Conservation (phyloP, 164 flowering plant species). For the Liriodendron chinense region DNA sequence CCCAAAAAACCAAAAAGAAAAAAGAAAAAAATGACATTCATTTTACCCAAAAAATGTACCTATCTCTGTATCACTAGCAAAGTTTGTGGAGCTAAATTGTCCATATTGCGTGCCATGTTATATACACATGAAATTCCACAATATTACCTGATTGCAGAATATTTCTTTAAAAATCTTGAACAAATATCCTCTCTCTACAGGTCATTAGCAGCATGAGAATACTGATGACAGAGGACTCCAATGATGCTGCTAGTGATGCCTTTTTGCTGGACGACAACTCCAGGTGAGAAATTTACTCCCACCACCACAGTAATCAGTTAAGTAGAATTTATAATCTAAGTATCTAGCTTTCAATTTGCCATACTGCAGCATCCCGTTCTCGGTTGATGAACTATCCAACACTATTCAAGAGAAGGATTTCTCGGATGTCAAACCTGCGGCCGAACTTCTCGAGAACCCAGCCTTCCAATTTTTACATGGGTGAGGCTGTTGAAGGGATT, state of each 20-base stretch:
- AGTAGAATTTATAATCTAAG: background rate
- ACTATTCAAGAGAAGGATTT: constrained; percentile 56
- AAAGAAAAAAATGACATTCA: too few relatives aligned
- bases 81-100: too few relatives aligned
- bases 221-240: constrained; percentile 64
- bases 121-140: background rate
- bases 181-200: constrained; percentile 35
- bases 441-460: constrained; percentile 60
- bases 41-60: too few relatives aligned
- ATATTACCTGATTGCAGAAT: background rate
- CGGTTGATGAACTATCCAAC: constrained; percentile 67
- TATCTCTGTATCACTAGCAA: too few relatives aligned
- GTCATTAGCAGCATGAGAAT: constrained; percentile 74
- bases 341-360: background rate
- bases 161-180: background rate
- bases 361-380: constrained; percentile 78
- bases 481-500: constrained; percentile 27
- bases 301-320: background rate
- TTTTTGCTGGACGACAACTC: constrained; percentile 81
- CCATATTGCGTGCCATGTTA: too few relatives aligned
- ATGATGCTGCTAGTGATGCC: constrained; percentile 46
- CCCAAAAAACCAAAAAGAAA: too few relatives aligned
- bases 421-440: constrained; percentile 59
- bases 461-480: constrained; percentile 84
- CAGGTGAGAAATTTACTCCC: constrained; percentile 40